phyloP scores from a whole-genome alignment of 164 flowering plant genomes.

The Stephania japonica region DNA sequence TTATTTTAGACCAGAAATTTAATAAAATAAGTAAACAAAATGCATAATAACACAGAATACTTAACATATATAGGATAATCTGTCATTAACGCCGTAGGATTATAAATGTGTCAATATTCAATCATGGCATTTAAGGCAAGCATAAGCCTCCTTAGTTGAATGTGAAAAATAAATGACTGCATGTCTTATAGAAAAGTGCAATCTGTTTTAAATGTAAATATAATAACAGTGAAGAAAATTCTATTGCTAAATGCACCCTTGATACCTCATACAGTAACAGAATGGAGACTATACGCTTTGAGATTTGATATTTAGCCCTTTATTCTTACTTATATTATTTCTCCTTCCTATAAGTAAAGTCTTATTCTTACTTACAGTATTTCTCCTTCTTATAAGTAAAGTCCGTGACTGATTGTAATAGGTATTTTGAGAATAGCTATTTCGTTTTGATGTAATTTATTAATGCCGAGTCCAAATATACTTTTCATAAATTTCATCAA shows the following conservation, averaged over 20 bases:
- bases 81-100: background rate
- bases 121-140: background rate
- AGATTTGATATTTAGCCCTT: background rate
- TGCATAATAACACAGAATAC: background rate
- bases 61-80: background rate
- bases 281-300: background rate
- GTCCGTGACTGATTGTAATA: background rate
- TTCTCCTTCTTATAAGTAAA: background rate
- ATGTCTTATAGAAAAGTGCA: background rate
- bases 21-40: background rate
- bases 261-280: background rate
- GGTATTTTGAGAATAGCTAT: background rate
- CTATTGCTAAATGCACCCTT: background rate
- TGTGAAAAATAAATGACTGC: background rate
- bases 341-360: background rate
- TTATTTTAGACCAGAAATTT: background rate
- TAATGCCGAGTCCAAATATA: background rate
- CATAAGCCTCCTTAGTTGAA: background rate
- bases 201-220: background rate
- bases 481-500: background rate
- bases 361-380: background rate
- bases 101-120: background rate
- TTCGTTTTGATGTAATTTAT: background rate
- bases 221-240: background rate
- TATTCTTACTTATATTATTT: background rate